These are phyloP conservation scores for Boletus albobrunnescens DNA, from an alignment of 1,284 basidiomycete species.

Conservation along the genomic window DNA sequence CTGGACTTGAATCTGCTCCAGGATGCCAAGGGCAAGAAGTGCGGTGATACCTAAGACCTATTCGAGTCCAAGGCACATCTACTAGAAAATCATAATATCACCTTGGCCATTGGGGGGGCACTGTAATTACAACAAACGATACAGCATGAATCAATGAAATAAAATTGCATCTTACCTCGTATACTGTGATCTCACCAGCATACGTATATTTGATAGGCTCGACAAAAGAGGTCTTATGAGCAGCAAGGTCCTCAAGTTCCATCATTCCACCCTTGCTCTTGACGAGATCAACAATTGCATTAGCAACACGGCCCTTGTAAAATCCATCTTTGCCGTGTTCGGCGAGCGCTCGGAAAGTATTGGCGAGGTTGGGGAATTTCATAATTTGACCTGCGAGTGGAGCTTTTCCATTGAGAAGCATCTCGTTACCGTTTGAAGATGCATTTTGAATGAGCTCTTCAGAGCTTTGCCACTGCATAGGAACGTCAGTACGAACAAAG, in stretches of 20 bases:
- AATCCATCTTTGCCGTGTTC: slow-evolving; percentile 85
- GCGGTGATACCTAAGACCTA: slow-evolving; percentile 70
- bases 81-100: slow-evolving; percentile 13
- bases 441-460: slow-evolving; percentile 78
- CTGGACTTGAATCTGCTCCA: slow-evolving; percentile 80
- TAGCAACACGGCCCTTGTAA: slow-evolving; percentile 85
- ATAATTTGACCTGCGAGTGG: slow-evolving; percentile 78
- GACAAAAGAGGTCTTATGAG: slow-evolving; percentile 75
- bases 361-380: slow-evolving; percentile 74
- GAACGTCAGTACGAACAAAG: slow-evolving; percentile 7
- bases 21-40: slow-evolving; percentile 85
- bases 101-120: slow-evolving; percentile 96
- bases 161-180: slow-evolving; percentile 58
- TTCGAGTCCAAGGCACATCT: background rate
- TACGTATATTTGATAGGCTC: slow-evolving; percentile 91
- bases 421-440: slow-evolving; percentile 78
- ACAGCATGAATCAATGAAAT: background rate
- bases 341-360: slow-evolving; percentile 79
- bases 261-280: slow-evolving; percentile 85
- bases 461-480: slow-evolving; percentile 65
- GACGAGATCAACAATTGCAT: slow-evolving; percentile 85
- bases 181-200: slow-evolving; percentile 73
- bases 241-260: slow-evolving; percentile 83
- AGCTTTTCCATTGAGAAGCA: slow-evolving; percentile 79
- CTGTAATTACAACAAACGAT: slow-evolving; percentile 34